phyloP scores from a whole-genome alignment of 2,329 filamentous ascomycete species.

The Didymella arachidicola region DNA sequence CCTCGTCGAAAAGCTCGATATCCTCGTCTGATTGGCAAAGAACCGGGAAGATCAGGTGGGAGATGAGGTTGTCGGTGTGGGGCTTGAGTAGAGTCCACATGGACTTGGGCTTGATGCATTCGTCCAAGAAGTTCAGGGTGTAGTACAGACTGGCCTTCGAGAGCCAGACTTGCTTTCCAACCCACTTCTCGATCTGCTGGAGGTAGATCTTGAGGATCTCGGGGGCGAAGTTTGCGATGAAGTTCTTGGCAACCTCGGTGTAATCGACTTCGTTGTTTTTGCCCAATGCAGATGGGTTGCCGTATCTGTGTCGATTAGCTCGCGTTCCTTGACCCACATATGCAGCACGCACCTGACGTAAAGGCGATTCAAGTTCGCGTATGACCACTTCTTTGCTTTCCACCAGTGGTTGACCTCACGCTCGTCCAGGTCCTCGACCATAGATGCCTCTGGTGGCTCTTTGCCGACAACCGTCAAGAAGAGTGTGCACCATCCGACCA shows the following conservation, averaged over 20 bases:
- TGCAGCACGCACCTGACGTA: slow-evolving; percentile 76
- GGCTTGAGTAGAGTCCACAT: slow-evolving; percentile 96
- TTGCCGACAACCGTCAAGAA: slow-evolving; percentile 93
- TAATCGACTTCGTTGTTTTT: slow-evolving; percentile 79
- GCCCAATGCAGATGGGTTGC: slow-evolving; percentile 79
- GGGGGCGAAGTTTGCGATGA: slow-evolving; percentile 89
- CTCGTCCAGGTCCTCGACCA: slow-evolving; percentile 82
- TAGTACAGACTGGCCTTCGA: slow-evolving; percentile 94
- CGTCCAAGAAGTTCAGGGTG: slow-evolving; percentile 92
- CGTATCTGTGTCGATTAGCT: slow-evolving; percentile 70
- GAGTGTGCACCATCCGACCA: slow-evolving; percentile 94
- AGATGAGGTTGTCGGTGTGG: slow-evolving; percentile 90
- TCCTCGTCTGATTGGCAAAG: slow-evolving; percentile 92
- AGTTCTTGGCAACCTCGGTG: slow-evolving; percentile 84
- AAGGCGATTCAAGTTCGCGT: slow-evolving; percentile 94
- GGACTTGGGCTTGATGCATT: slow-evolving; percentile 94
- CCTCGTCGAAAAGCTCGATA: slow-evolving; percentile 89
- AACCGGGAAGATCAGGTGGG: slow-evolving; percentile 94
- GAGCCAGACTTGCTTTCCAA: slow-evolving; percentile 90
- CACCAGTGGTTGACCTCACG: slow-evolving; percentile 97
- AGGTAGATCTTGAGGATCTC: slow-evolving; percentile 97
- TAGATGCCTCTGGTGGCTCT: slow-evolving; percentile 76
- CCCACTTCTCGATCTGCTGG: slow-evolving; percentile 95
- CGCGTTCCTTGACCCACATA: neutral
- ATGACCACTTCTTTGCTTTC: slow-evolving; percentile 99